Evolutionary conservation across 768 basidiomycete genomes (phyloP), one percentile per base, ranked within the genome.

Genomic region (Amanita rimosa): DNA sequence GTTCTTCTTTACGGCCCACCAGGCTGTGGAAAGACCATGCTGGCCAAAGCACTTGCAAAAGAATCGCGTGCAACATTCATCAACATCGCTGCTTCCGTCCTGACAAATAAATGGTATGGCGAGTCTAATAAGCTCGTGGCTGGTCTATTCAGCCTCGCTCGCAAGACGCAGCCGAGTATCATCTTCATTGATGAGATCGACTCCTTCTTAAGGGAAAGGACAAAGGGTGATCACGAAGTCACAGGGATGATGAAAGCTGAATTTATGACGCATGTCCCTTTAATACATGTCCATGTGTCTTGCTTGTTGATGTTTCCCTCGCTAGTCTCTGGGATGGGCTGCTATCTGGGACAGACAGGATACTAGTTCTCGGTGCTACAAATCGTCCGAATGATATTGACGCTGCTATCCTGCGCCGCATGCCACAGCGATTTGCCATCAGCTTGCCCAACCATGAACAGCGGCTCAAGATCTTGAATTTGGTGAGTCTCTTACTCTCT

Each of bases 131-230:
- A 97, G 63, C 81, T 99, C 42, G 93, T 99, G 14, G 88, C 89
- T 0, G 94, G 85, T 1, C 67, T 98, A 39, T 98, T 99, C 68
- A 88, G 89, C 44, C 79, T 99, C 17, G 96, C 96, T 21, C 72
- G 82, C 44, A 97, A 98, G 67, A 78, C 88, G 2, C 91, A 97
- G 58, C 96, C 96, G 0, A 78, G 83, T 50, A 98, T 99, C 60
- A 94, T 99, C 55, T 99, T 99, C 65, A 96, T 98, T 59, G 95
- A 99, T 62, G 96, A 98, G 66, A 97, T 99, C 55, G 95, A 99
- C 59, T 90, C 88, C 1, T 91, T 99, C 64, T 67, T 99, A 62
- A 73, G 94, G 48, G 89, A 95, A 62, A 73, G 96, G 52, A 81
- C 82, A 22, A 77, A 79, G 49, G 83, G 84, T 8, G 95, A 98